These are phyloP conservation scores for Pseudogymnoascus sp. DNA, from an alignment of 2,329 filamentous ascomycete species.

Conservation along the genomic window DNA sequence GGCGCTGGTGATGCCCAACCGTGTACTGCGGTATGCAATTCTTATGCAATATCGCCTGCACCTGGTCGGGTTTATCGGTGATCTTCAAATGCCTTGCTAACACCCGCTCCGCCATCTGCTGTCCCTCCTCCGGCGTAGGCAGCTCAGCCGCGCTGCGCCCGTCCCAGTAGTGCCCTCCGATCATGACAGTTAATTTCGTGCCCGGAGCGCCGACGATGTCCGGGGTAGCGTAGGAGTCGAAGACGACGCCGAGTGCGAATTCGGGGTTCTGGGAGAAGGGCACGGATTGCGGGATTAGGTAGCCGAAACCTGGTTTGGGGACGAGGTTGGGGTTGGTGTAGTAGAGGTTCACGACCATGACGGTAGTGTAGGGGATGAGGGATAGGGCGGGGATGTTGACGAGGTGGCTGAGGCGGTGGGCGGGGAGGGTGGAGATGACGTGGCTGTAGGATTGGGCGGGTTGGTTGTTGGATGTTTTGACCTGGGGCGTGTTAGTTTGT, in stretches of 20 bases:
- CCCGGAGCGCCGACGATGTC: slow-evolving; percentile 40
- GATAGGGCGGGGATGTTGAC: slow-evolving; percentile 41
- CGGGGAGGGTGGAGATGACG: slow-evolving; percentile 55
- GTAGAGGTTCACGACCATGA: slow-evolving; percentile 90
- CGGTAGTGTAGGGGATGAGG: slow-evolving; percentile 61
- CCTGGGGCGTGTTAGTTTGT: slow-evolving; percentile 24
- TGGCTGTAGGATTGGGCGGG: slow-evolving; percentile 40
- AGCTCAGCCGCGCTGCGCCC: slow-evolving; percentile 37
- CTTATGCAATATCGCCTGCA: slow-evolving; percentile 51
- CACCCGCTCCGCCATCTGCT: slow-evolving; percentile 61
- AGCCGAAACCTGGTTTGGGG: slow-evolving; percentile 70
- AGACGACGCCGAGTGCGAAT: slow-evolving; percentile 81
- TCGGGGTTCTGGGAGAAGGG: slow-evolving; percentile 70
- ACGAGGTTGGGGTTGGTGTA: slow-evolving; percentile 61
- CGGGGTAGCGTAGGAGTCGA: slow-evolving; percentile 54
- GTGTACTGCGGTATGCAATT: slow-evolving; percentile 88
- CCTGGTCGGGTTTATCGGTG: slow-evolving; percentile 49
- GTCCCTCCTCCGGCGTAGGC: slow-evolving; percentile 59
- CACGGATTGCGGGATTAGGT: slow-evolving; percentile 74
- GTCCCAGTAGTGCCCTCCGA: slow-evolving; percentile 91
- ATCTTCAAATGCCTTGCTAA: slow-evolving; percentile 71
- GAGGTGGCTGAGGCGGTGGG: slow-evolving; percentile 10
- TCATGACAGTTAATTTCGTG: slow-evolving; percentile 88
- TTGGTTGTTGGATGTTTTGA: slow-evolving; percentile 24
- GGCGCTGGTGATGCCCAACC: slow-evolving; percentile 55